Evolutionary conservation across 768 basidiomycete genomes (phyloP).

Genomic region (Mycena pura): DNA sequence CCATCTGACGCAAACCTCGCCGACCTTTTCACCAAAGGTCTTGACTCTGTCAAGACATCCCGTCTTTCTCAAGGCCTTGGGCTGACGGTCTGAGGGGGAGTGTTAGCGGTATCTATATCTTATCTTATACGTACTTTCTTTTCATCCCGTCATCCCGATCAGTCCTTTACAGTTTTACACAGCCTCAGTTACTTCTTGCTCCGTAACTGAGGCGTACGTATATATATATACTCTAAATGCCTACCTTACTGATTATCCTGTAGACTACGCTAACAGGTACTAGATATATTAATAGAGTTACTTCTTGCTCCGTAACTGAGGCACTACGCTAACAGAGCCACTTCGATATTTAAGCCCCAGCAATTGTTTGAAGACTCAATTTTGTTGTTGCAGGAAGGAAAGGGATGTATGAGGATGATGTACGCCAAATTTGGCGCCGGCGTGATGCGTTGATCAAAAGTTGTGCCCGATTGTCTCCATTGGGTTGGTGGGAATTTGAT

Average conservation of each 20-base stretch:
- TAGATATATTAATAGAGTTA: background rate
- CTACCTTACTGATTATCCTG: background rate
- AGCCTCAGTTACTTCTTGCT: no score
- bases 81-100: slow-evolving; percentile 16
- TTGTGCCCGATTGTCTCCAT: no score
- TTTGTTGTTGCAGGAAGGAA: no score
- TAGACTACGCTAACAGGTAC: slow-evolving; percentile 5
- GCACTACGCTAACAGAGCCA: slow-evolving; percentile 11
- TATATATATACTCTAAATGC: background rate
- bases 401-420: no score
- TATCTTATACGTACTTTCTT: slow-evolving; percentile 2
- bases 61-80: slow-evolving; percentile 6
- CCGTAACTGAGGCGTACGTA: no score
- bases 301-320: slow-evolving; percentile 11
- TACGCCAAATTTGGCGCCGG: no score
- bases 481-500: no score
- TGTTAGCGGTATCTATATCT: slow-evolving; percentile 16
- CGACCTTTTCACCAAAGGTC: slow-evolving; percentile 39
- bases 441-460: no score
- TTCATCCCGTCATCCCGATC: slow-evolving; percentile 2
- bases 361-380: no score
- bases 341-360: no score
- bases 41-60: slow-evolving; percentile 14
- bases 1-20: slow-evolving; percentile 34
- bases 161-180: no score